Conservation (phyloP, 768 basidiomycete species). For the Lactarius trivialis region DNA sequence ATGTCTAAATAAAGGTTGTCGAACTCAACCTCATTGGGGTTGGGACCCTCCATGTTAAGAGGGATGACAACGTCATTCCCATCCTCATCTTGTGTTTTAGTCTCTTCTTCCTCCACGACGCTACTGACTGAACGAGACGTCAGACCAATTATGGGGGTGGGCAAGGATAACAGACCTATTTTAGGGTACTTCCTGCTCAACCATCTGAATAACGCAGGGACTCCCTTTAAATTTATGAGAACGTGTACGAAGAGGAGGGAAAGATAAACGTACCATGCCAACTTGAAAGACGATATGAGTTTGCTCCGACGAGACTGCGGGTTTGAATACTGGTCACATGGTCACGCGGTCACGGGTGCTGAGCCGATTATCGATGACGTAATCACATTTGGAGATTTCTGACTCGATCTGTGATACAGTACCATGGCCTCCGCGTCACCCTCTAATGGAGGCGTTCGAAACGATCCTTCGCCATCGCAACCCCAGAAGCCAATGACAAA, state of each 20-base stretch:
- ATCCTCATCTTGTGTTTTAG: conserved; percentile 56
- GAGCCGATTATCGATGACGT: neutral
- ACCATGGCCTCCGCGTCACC: conserved; percentile 8
- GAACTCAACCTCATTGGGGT: conserved; percentile 95
- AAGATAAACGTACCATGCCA: conserved; percentile 3
- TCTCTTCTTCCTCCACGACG: conserved; percentile 81
- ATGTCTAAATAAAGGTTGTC: conserved; percentile 98
- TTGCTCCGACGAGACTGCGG: neutral
- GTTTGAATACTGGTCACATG: neutral
- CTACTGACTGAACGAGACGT: conserved; percentile 46
- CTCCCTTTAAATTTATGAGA: conserved; percentile 54
- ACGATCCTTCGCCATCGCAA: neutral
- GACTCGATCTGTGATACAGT: neutral
- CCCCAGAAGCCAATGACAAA: conserved; percentile 32
- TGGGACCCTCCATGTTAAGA: conserved; percentile 68
- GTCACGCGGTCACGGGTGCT: neutral
- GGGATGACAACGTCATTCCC: conserved; percentile 67
- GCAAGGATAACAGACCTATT: conserved; percentile 55
- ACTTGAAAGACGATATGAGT: neutral
- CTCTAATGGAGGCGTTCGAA: neutral
- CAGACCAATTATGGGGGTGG: conserved; percentile 4
- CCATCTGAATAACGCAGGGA: conserved; percentile 97
- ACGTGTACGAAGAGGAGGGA: neutral
- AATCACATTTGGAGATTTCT: neutral
- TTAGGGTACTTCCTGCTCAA: conserved; percentile 98